Evolutionary conservation across 2,329 filamentous ascomycete species (phyloP), one percentile per base, ranked within the genome.

Genomic region (Nemania abortiva): DNA sequence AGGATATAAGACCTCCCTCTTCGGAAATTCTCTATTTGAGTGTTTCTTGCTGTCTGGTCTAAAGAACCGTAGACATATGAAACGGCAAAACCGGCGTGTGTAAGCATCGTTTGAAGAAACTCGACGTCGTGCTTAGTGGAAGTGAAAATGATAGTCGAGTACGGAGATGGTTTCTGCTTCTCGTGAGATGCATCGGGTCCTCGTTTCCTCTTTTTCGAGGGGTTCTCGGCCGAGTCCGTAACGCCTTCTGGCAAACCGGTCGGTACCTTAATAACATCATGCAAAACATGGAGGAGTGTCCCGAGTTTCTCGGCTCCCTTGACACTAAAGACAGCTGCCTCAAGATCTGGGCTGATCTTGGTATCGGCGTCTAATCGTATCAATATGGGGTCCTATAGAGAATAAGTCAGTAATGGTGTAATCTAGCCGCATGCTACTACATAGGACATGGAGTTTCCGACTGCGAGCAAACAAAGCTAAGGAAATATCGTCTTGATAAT

Each of bases 281-380:
- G 91, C 2, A 99, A 85, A 63, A 99, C 89, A 75, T 98, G 92
- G 6, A 99, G 84, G 57, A 99, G 83, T 0, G 95, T 94, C 9
- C 94, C 96, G 80, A 99, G 97, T 82, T 98, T 98, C 78, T 99
- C 96, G 0, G 90, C 91, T 63, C 92, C 91, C 80, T 98, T 99
- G 74, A 98, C 89, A 1, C 91, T 92, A 80, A 99, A 98, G 82
- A 98, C 99, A 0, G 93, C 95, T 76, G 91, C 97, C 79, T 98
- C 90, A n/a, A 99, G 86, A 76, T 98, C 95, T 0, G 96, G 95
- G 0, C 97, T 98, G 5, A 99, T 91, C 81, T 99, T 99, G 75
- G 92, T 95, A 79, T 99, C 96, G 0, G 94, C 93, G 79, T 99
- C 96, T 31, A 99, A 83, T 76, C 97, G 90, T 49, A 99, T 91